Conservation (phyloP, 371 early-diverging fungal genomes). For the Batrachochytrium dendrobatidis region DNA sequence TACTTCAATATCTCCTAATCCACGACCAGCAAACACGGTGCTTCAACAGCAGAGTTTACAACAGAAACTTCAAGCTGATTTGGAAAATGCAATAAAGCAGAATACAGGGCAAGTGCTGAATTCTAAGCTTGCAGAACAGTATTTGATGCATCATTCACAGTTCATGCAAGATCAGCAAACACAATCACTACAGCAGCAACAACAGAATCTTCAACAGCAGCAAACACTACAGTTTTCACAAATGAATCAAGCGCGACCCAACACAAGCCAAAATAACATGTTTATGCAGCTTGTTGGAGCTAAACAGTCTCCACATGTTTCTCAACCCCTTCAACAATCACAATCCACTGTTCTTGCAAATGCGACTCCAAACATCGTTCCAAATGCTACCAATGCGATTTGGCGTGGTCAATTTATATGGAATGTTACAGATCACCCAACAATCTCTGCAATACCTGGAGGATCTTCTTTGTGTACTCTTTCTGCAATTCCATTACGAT, state of each 20-base stretch:
- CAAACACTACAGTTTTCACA: neutral
- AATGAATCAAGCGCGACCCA: neutral
- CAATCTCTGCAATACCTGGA: neutral
- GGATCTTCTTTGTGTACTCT: too few relatives aligned
- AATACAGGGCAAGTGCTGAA: neutral
- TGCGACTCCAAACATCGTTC: too few relatives aligned
- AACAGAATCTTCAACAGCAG: neutral
- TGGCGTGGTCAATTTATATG: conserved; percentile 2
- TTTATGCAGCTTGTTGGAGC: too few relatives aligned
- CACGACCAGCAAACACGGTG: neutral
- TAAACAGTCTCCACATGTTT: too few relatives aligned
- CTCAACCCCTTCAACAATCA: too few relatives aligned
- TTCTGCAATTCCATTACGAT: neutral
- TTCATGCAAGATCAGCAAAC: neutral
- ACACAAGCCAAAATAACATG: too few relatives aligned
- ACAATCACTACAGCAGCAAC: neutral
- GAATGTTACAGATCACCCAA: neutral
- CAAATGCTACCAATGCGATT: too few relatives aligned
- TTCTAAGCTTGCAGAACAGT: neutral
- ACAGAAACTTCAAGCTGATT: too few relatives aligned
- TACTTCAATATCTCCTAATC: conserved; percentile 1
- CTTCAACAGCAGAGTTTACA: neutral
- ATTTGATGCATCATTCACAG: neutral
- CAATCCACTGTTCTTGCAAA: too few relatives aligned
- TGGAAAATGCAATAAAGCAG: too few relatives aligned